Percentiles rank a stretch among this genome's conserved stretches.
Evolutionary conservation across 2,329 filamentous ascomycete genomes (phyloP).

Genomic region (Diaporthe ilicicola): DNA sequence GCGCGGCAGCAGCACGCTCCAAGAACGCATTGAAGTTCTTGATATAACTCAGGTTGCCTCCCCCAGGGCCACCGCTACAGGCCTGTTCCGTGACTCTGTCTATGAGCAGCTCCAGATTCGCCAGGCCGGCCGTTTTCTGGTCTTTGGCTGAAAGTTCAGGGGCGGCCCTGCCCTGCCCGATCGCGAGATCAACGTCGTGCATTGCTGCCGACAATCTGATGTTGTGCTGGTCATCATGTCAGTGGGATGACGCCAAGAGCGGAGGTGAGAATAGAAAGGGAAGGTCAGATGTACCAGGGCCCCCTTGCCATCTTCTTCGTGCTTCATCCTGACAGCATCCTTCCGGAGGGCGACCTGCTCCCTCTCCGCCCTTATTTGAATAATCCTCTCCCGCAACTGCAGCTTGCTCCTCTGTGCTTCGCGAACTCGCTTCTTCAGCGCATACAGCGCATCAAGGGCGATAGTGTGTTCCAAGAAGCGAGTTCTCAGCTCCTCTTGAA

Average conservation of each 20-base stretch:
- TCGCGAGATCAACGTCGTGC: slow-evolving; percentile 69
- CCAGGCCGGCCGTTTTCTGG: slow-evolving; percentile 59
- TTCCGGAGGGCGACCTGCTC: slow-evolving; percentile 70
- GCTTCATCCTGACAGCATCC: slow-evolving; percentile 68
- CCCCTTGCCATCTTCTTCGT: slow-evolving; percentile 63
- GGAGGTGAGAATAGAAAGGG: not conserved
- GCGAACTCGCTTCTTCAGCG: slow-evolving; percentile 65
- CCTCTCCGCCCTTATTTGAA: slow-evolving; percentile 65
- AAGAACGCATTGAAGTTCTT: slow-evolving; percentile 70
- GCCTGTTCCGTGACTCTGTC: slow-evolving; percentile 63
- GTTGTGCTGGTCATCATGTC: slow-evolving; percentile 47
- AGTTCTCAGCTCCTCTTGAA: slow-evolving; percentile 64
- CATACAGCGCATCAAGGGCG: slow-evolving; percentile 66
- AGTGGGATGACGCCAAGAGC: not conserved
- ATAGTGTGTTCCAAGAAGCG: slow-evolving; percentile 68
- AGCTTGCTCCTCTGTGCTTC: slow-evolving; percentile 66
- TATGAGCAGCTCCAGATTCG: slow-evolving; percentile 65
- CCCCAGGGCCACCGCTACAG: slow-evolving; percentile 56
- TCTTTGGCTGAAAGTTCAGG: slow-evolving; percentile 54
- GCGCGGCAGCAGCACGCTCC: slow-evolving; percentile 64
- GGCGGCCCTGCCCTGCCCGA: slow-evolving; percentile 52
- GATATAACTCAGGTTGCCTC: slow-evolving; percentile 62
- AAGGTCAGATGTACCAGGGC: slow-evolving; percentile 52
- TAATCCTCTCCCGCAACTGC: slow-evolving; percentile 65
- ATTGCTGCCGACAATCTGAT: slow-evolving; percentile 65